A percentile compares a stretch with the other conserved stretches of the same genome.
Conservation (phyloP, 176 grass and related monocot genomes). For the Carex pumila region DNA sequence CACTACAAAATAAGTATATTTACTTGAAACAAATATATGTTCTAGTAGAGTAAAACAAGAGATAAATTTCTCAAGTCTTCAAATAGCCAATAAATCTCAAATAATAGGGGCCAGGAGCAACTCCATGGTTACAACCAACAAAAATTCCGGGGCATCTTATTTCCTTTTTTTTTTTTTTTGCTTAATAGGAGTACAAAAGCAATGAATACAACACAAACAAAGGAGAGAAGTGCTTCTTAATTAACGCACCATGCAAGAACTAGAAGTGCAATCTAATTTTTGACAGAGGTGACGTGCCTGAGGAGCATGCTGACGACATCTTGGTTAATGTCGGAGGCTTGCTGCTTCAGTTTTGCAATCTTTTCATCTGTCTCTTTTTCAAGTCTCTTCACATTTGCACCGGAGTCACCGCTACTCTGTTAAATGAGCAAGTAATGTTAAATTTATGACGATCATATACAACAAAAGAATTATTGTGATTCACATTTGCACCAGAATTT, state of each 20-base stretch:
- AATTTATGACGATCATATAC: not conserved
- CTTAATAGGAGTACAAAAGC: not conserved
- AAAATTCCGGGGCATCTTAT: not conserved
- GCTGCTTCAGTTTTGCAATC: slow-evolving; percentile 45
- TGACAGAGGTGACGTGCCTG: slow-evolving; percentile 70
- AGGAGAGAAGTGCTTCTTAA: not conserved
- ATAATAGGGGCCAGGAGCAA: not conserved
- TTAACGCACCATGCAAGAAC: not conserved
- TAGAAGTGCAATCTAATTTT: slow-evolving; percentile 34
- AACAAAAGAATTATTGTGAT: not conserved
- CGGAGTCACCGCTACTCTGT: slow-evolving; percentile 72
- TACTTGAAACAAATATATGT: slow-evolving; percentile 2
- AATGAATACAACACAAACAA: slow-evolving; percentile 1
- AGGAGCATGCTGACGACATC: slow-evolving; percentile 87
- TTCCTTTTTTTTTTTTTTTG: slow-evolving; percentile 11
- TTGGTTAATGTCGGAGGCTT: slow-evolving; percentile 38
- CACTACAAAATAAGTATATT: not conserved
- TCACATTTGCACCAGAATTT: not conserved
- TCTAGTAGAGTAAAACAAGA: not conserved
- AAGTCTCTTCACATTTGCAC: slow-evolving; percentile 71
- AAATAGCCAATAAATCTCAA: not conserved
- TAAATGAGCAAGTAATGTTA: slow-evolving; percentile 16
- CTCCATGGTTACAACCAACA: slow-evolving; percentile 11
- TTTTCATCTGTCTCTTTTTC: slow-evolving; percentile 64
- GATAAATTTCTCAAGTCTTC: not conserved